These are phyloP conservation scores for Pogostemon cablin DNA, from an alignment of 257 asterid species.

Conservation along the genomic window DNA sequence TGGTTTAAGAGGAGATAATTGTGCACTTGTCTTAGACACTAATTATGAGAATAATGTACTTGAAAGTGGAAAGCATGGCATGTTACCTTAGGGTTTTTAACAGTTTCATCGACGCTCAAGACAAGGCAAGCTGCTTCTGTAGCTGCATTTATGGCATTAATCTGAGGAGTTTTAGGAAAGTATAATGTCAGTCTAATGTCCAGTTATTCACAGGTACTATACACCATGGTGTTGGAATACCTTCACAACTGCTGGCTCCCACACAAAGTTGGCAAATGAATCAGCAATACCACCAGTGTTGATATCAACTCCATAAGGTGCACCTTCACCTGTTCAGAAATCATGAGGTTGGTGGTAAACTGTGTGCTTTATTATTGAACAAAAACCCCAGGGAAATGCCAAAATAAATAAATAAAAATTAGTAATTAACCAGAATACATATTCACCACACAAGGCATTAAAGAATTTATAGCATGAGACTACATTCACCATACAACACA, in stretches of 20 bases:
- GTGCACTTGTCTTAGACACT: not conserved
- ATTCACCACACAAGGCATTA: not conserved
- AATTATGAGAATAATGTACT: not conserved
- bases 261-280: constrained; percentile 76
- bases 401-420: not conserved
- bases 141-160: constrained; percentile 89
- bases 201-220: not conserved
- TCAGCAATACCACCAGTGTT: constrained; percentile 67
- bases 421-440: not conserved
- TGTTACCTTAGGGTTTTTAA: constrained; percentile 83
- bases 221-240: constrained; percentile 31
- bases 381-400: not conserved
- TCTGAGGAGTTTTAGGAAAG: constrained; percentile 40
- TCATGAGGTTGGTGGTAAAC: not conserved
- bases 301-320: constrained; percentile 51
- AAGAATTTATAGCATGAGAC: not conserved
- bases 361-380: not conserved
- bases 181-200: not conserved
- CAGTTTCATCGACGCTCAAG: constrained; percentile 86
- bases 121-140: constrained; percentile 93
- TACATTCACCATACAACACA: not conserved
- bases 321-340: constrained; percentile 49
- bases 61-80: constrained; percentile 3
- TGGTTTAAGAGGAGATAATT: not conserved
- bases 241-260: constrained; percentile 92